Conservation (phyloP, 2,329 filamentous ascomycete species). For the Cercospora berteroae region DNA sequence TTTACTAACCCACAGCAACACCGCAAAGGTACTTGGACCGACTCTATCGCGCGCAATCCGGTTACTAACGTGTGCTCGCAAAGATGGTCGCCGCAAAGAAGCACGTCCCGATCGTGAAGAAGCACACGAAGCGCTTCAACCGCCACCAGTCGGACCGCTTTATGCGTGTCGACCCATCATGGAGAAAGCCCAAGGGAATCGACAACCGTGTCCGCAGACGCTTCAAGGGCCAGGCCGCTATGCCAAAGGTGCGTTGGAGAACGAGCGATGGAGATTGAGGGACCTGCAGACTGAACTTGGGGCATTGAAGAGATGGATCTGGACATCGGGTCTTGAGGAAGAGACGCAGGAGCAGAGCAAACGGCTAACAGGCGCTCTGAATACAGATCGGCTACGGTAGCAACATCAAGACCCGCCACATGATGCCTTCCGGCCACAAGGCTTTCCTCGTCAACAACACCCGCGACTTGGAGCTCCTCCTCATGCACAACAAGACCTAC, state of each 20-base stretch:
- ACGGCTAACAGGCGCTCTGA: slow-evolving; percentile 19
- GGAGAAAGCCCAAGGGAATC: slow-evolving; percentile 99
- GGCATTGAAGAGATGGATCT: background rate
- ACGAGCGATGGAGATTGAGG: background rate
- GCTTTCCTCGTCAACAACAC: slow-evolving; percentile 98
- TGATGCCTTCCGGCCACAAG: slow-evolving; percentile 99
- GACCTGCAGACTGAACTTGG: slow-evolving; percentile 7
- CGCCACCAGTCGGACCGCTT: slow-evolving; percentile 98
- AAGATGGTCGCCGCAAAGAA: slow-evolving; percentile 99
- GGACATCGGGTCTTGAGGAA: slow-evolving; percentile 5
- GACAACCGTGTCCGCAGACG: slow-evolving; percentile 96
- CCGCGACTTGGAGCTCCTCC: slow-evolving; percentile 91
- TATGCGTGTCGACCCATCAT: slow-evolving; percentile 84
- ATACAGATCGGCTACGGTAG: slow-evolving; percentile 92
- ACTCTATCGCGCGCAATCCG: background rate
- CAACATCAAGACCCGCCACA: slow-evolving; percentile 99
- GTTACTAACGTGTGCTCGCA: slow-evolving; percentile 4
- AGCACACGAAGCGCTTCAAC: slow-evolving; percentile 96
- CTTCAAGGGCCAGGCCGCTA: slow-evolving; percentile 91
- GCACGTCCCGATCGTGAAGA: slow-evolving; percentile 99
- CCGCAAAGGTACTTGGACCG: slow-evolving; percentile 11
- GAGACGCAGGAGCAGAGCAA: slow-evolving; percentile 10
- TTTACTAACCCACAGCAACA: slow-evolving; percentile 10
- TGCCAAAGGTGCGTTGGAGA: slow-evolving; percentile 82
- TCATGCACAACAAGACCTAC: slow-evolving; percentile 99